Evolutionary conservation across 306 rosid species (phyloP), one percentile per base, ranked within the genome.

Genomic region (Albizia julibrissin): DNA sequence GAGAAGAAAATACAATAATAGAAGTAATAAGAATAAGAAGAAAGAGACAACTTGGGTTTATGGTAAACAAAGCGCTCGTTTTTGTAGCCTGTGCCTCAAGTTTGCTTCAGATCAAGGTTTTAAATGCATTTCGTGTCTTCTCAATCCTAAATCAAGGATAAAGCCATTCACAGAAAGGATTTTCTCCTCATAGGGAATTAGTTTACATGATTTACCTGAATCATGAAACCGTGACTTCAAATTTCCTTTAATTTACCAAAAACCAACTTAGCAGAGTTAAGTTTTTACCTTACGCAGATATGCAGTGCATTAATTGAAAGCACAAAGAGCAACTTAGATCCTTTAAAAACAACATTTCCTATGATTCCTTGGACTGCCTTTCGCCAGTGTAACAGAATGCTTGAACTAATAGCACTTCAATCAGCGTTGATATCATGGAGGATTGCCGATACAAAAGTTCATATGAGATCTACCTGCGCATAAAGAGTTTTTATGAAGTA

Each of bases 71-170:
- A 64, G 79, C 47, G 61, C 44, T 75, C 13, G 43, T 40, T 49
- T 54, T 75, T 75, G 50, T 61, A 31, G 83, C 15, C 49, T 54
- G 21, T 50, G 58, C 65, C 56, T 81, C 46, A 66, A 26, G 34
- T 81, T 49, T 64, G n/a, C 69, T 66, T 47, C 40, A 40, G 59
- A 75, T 27, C 10, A 27, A 69, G 24, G 52, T 16, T 56, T 69
- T 6, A 44, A 65, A 66, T 74, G 78, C 56, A 33, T 77, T 50
- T 80, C 33, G 15, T 7, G 37, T 72, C 33, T 62, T 43, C 58
- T 34, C 34, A 26, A 61, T 24, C 34, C 46, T 58, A 22, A 58
- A 47, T 62, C 39, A 74, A 33, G 74, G 40, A 43, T 44, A 19
- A 15, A 31, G 24, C 67, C 58, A 24, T 74, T 59, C 64, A 71